A percentile compares a stretch with the other conserved stretches of the same genome.
Evolutionary conservation across 2,329 filamentous ascomycete species (phyloP).

Genomic region (Colletotrichum simmondsii): DNA sequence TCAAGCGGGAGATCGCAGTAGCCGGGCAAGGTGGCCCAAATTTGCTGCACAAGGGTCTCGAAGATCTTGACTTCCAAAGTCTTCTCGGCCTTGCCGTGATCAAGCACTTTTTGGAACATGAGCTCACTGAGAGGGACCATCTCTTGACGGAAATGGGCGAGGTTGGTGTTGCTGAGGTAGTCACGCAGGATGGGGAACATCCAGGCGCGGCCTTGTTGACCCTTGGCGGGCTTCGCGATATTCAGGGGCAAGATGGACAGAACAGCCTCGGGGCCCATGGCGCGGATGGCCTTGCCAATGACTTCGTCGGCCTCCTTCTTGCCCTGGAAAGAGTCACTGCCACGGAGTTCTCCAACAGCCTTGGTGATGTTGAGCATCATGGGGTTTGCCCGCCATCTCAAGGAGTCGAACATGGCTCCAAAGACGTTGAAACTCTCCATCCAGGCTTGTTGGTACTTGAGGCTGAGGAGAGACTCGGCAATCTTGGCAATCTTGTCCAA

Average conservation of each 20-base stretch:
- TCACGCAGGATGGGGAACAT: conserved; percentile 92
- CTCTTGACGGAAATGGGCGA: conserved; percentile 86
- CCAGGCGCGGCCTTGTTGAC: conserved; percentile 90
- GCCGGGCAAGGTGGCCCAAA: conserved; percentile 92
- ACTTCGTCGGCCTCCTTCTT: conserved; percentile 97
- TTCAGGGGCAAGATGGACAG: conserved; percentile 88
- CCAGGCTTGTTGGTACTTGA: conserved; percentile 95
- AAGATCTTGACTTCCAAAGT: conserved; percentile 98
- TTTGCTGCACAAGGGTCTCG: conserved; percentile 94
- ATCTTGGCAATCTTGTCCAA: conserved; percentile 82
- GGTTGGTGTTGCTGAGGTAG: conserved; percentile 86
- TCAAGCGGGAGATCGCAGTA: conserved; percentile 96
- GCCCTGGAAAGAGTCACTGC: conserved; percentile 87
- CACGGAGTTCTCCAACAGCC: conserved; percentile 85
- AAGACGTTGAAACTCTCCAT: conserved; percentile 93
- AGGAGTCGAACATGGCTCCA: conserved; percentile 84
- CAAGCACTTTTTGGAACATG: conserved; percentile 89
- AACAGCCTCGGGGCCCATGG: conserved; percentile 89
- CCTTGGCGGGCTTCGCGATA: conserved; percentile 78
- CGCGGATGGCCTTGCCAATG: conserved; percentile 85
- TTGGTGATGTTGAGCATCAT: conserved; percentile 81
- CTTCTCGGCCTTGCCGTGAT: conserved; percentile 85
- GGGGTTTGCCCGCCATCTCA: conserved; percentile 87
- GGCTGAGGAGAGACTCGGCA: conserved; percentile 79
- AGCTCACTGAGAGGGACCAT: conserved; percentile 89